Base-by-base conservation (phyloP, 225 moss, liverwort and hornwort genomes). In the Sphagnum tenellum region DNA sequence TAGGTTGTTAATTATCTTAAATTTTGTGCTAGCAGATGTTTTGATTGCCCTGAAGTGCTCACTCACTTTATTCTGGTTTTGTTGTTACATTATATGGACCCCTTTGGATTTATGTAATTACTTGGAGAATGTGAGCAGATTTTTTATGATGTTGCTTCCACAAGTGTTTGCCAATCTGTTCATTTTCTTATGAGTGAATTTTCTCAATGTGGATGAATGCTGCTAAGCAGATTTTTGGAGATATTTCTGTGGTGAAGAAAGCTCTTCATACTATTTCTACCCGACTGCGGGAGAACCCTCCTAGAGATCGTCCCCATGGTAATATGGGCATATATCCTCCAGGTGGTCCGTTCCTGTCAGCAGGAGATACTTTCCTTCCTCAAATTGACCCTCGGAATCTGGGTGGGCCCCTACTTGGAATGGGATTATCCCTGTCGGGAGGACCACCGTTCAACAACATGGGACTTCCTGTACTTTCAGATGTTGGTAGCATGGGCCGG, bases 211-310 rank as follows among this genome's bases (percentile, higher is more conserved):
- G 10, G 3, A 45, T 6, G 11, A 44, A n/a, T 61, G 13, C 5
- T 47, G 45, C 2, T 45, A 45, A 46, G 49, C 72, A 91, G 94
- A 84, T 94, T 51, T 91, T 89, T 66, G 96, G 96, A 29, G 96
- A 98, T 59, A 81, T 84, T 56, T 68, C 82, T 11, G 82, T 89
- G 5, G 75, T 93, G 66, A 93, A 90, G 6, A 93, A 89, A 74
- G 96, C 96, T 6, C 59, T 93, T 48, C 90, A 89, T 73, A 80
- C 87, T 8, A 93, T 98, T 64, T 98, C 96, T 7, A 78, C 90
- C 7, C 96, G 96, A 47, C 70, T 98, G 69, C 92, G 90, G 73
- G 92, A 92, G 66, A 98, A 98, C 73, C 96, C 96, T 55, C 96
- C 92, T 3, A 81, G 96, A 62, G 96, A 98, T 73, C 90, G 96